Evolutionary conservation across 345 rosid species (phyloP).

Genomic region (Melaleuca alternifolia): DNA sequence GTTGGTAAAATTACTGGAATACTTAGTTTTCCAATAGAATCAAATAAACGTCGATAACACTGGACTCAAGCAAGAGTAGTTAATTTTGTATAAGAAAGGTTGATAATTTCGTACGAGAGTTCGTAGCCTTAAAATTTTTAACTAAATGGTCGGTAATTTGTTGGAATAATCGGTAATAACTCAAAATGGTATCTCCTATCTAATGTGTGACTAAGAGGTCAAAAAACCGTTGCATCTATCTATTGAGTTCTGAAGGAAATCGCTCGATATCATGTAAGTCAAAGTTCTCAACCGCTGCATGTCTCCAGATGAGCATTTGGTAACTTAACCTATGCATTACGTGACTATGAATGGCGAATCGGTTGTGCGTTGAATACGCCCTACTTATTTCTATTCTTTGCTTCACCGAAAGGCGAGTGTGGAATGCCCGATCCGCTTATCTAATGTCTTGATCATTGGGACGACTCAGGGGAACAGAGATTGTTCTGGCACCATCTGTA

Average conservation of each 20-base stretch:
- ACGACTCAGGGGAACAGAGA: neutral
- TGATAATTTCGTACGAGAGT: neutral
- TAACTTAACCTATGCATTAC: neutral
- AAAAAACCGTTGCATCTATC: neutral
- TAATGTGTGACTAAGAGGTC: neutral
- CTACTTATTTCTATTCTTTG: neutral
- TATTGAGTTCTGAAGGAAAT: neutral
- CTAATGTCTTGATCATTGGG: neutral
- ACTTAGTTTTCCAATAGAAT: neutral
- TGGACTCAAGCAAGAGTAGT: neutral
- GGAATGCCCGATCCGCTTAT: neutral
- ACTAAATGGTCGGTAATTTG: neutral
- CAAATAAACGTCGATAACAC: neutral
- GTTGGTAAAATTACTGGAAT: neutral
- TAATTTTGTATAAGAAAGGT: neutral
- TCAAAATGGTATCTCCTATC: neutral
- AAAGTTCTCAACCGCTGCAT: neutral
- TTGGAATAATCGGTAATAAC: neutral
- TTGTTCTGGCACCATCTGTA: neutral
- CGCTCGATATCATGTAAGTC: neutral
- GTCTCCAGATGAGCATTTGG: no score
- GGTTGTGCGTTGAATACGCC: neutral
- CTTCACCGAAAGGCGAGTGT: neutral
- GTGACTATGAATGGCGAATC: neutral
- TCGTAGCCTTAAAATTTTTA: neutral